These are phyloP conservation scores for Geotrichum ghanense DNA, from an alignment of 805 yeast species.

Conservation along the genomic window DNA sequence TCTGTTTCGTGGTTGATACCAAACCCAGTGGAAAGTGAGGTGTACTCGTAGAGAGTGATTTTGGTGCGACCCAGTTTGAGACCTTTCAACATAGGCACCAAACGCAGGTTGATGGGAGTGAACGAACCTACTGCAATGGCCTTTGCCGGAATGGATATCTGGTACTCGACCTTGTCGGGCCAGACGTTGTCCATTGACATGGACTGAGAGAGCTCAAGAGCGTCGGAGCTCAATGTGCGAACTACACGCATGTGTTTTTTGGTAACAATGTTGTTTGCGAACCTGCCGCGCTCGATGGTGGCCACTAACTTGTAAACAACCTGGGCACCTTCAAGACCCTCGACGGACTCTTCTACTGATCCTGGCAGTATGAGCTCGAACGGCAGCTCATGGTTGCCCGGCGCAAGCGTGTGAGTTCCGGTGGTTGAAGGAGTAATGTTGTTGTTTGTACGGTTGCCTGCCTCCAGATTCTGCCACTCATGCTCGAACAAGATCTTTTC, in stretches of 20 bases:
- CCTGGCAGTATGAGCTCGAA: constrained; percentile 82
- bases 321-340: constrained; percentile 53
- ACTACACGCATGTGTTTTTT: constrained; percentile 69
- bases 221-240: constrained; percentile 78
- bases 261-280: constrained; percentile 50
- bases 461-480: constrained; percentile 59
- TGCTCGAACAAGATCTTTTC: constrained; percentile 67
- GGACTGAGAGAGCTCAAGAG: constrained; percentile 80
- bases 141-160: constrained; percentile 73
- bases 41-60: constrained; percentile 56
- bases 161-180: constrained; percentile 89
- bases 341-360: constrained; percentile 72
- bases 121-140: constrained; percentile 85
- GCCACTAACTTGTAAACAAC: constrained; percentile 68
- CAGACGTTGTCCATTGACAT: constrained; percentile 90
- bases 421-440: not conserved
- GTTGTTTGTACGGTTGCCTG: not conserved
- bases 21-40: constrained; percentile 42
- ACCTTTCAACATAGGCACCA: constrained; percentile 78
- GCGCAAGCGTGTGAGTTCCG: constrained; percentile 11
- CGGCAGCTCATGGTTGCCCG: constrained; percentile 84
- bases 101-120: constrained; percentile 52
- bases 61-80: constrained; percentile 61
- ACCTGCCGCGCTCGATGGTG: constrained; percentile 70
- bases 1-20: constrained; percentile 55